Base-by-base conservation (phyloP, 768 basidiomycete genomes). In the Porpolomopsis calyptriformis region DNA sequence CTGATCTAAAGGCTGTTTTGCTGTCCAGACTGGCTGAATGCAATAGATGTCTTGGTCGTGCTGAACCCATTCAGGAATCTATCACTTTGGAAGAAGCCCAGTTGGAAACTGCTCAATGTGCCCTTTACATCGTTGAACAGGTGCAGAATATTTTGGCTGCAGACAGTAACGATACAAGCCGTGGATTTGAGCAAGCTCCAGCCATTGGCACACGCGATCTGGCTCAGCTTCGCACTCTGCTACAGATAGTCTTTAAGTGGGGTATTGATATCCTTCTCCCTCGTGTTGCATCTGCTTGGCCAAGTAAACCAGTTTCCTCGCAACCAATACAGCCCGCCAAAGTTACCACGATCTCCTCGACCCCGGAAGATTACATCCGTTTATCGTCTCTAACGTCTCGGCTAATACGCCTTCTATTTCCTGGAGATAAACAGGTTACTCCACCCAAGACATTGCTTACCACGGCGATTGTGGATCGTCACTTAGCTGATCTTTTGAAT, bases 221-320 rank as follows among this genome's bases (percentile, higher is more conserved):
- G 24, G 62, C 67, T 4, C 64, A 76, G 48, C 58, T 89, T 1
- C 73, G 79, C 19, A 81, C 78, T 0, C 66, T 88, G 24, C 57
- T 85, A 12, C 74, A 82, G 11, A 71, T 89, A 49, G 58, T 74
- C 22, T 84, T 89, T 56, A 80, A 77, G 52, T 86, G 85, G 86
- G 82, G 76, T 5, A 59, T 77, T 2, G 72, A 79, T 11, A 74
- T 74, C 2, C 56, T 81, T 3, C 64, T 83, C 31, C 51, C 58
- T 10, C 67, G 64, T 41, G 60, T 78, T n/a, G 55, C 56, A 20
- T 57, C 60, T 41, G 57, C 63, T 31, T 73, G 69, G 73, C 64
- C 67, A 14, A 52, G 53, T 37, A 62, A 58, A 29, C 46, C 7
- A 14, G 14, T 58, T 5, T 36, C 51, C 9, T 43, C 52, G 26